Evolutionary conservation across 495 filamentous ascomycete species (phyloP).

Genomic region (Hypoxylon fuscum): DNA sequence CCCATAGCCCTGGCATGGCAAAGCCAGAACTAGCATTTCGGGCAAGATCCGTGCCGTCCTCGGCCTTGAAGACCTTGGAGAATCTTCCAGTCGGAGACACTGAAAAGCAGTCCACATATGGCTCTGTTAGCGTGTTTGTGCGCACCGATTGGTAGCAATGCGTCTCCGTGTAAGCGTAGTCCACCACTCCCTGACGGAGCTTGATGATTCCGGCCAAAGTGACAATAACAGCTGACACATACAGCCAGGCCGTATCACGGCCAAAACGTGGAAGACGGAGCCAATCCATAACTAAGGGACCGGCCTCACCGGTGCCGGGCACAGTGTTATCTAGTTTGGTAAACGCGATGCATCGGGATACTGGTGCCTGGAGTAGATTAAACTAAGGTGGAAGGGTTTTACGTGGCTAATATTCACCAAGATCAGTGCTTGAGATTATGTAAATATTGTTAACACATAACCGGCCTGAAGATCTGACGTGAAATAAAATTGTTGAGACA

Average conservation of each 20-base stretch:
- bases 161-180: conserved; percentile 39
- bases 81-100: conserved; percentile 47
- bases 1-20: conserved; percentile 69
- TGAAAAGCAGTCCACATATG: conserved; percentile 54
- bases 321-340: neutral
- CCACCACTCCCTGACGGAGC: conserved; percentile 21
- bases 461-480: too few relatives aligned
- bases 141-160: conserved; percentile 54
- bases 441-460: too few relatives aligned
- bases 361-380: too few relatives aligned
- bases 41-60: conserved; percentile 17
- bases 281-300: conserved; percentile 24
- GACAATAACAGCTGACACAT: conserved; percentile 21
- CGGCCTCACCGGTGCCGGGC: neutral
- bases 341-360: neutral
- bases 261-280: conserved; percentile 18
- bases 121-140: conserved; percentile 41
- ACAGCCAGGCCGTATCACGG: conserved; percentile 30
- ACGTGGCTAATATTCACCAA: too few relatives aligned
- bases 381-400: too few relatives aligned
- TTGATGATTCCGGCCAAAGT: conserved; percentile 26
- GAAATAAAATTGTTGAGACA: neutral
- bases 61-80: conserved; percentile 40
- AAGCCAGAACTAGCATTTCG: conserved; percentile 45
- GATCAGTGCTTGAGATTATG: too few relatives aligned